These are phyloP conservation scores for Phlebopus sp. DNA, from an alignment of 1,284 basidiomycete species.

Conservation along the genomic window DNA sequence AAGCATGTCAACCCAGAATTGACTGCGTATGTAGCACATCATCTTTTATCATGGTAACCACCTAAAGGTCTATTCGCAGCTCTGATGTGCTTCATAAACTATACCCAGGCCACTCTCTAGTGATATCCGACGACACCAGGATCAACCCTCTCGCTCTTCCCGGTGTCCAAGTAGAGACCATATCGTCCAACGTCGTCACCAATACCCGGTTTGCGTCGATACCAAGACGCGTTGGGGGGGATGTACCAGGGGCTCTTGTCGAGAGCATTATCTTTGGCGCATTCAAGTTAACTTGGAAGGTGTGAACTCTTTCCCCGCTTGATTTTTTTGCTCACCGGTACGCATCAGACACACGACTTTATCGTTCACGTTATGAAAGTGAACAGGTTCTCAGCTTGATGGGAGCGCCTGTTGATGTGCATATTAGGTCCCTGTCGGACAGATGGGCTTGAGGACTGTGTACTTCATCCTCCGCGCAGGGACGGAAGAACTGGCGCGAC, in stretches of 20 bases:
- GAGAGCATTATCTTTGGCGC: conserved; percentile 53
- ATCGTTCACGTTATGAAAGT: conserved; percentile 47
- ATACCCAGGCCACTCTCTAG: conserved; percentile 61
- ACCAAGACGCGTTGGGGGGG: conserved; percentile 37
- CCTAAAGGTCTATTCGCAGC: conserved; percentile 31
- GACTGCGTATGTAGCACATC: conserved; percentile 40
- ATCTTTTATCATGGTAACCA: conserved; percentile 1
- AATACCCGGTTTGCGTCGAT: conserved; percentile 49
- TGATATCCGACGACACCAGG: conserved; percentile 47
- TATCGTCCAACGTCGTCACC: conserved; percentile 49
- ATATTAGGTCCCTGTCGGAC: conserved; percentile 46
- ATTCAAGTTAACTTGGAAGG: conserved; percentile 60
- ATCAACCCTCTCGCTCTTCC: conserved; percentile 54
- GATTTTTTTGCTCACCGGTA: background rate
- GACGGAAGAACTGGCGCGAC: conserved; percentile 48
- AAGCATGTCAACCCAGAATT: conserved; percentile 43
- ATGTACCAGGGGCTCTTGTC: conserved; percentile 49
- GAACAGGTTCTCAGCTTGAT: conserved; percentile 3
- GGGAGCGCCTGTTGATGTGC: conserved; percentile 5
- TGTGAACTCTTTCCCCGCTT: conserved; percentile 28
- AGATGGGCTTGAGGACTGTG: conserved; percentile 30
- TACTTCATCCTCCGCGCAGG: conserved; percentile 62
- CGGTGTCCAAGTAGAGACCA: conserved; percentile 41
- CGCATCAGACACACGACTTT: conserved; percentile 43
- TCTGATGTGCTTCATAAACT: conserved; percentile 50